Evolutionary conservation across 2,329 filamentous ascomycete species (phyloP), one percentile per base, ranked within the genome.

Genomic region (Botrytis galanthina): DNA sequence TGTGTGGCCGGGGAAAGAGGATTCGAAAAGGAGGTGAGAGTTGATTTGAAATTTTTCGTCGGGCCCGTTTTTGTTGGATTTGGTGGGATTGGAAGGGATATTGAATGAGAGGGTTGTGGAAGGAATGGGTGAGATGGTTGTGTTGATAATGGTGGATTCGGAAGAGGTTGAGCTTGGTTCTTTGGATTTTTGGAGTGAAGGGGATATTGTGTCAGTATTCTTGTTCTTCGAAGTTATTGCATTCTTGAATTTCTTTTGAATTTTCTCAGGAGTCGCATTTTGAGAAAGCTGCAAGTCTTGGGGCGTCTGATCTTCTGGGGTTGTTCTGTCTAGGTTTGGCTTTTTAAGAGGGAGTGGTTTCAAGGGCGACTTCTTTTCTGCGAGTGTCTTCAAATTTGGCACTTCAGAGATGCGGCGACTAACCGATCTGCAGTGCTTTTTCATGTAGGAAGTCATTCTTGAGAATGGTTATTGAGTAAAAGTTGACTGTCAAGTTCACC

Each of bases 21-120:
- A 83, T 76, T 87, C 85, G 71, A 86, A 87, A 59, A 87, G 82
- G 73, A 85, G 85, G 51, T 78, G 82, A 80, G 70, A 81, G 78
- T 76, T 85, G 81, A 78, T 26, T 73, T 77, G 75, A 10, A 75
- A 77, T 35, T 74, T 74, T 62, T 76, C 72, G n/a, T 75, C 73
- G 0, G 77, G 77, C 8, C 76, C 76, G 42, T 78, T 76, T 42
- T 75, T 76, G 59, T 75, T 78, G 12, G 67, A 60, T n/a, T 37
- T 57, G 39, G 29, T 57, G 22, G n/a, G n/a, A n/a, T n/a, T 59
- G 6, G 5, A 1, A 12, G 42, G 5, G 22, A 29, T 35, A 5
- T 39, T 68, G 48, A 26, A 32, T 22, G 39, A 16, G 20, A 35
- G 10, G 2, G 9, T 14, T 44, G 37, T 39, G 32, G 10, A 20